phyloP scores from a whole-genome alignment of 306 rosid genomes.

The Citrullus amarus region DNA sequence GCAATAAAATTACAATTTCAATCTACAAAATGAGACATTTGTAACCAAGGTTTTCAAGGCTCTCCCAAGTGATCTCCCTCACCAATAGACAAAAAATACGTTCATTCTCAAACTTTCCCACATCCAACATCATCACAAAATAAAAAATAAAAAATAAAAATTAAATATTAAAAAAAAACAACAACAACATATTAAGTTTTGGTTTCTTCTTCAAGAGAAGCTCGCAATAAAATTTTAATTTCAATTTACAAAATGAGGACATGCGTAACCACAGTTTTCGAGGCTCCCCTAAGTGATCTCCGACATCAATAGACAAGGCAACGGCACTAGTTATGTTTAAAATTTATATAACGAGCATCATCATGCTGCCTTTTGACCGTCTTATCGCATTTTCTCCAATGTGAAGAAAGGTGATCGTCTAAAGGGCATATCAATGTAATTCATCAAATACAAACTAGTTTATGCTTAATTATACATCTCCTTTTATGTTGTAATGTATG shows the following conservation, averaged over 20 bases:
- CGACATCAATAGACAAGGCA: not conserved
- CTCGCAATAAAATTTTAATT: not conserved
- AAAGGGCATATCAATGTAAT: not conserved
- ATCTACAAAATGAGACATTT: slow-evolving; percentile 2
- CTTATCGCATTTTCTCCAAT: not conserved
- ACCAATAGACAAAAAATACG: not conserved
- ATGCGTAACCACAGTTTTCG: not conserved
- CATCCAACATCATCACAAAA: not conserved
- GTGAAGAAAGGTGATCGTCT: not conserved
- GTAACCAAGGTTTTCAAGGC: not conserved
- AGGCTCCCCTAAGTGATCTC: not conserved
- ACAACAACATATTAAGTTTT: not conserved
- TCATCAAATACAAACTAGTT: not conserved
- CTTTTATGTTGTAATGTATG: not conserved
- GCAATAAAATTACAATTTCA: not conserved
- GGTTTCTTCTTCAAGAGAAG: not conserved
- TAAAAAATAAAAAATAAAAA: too few species aligned
- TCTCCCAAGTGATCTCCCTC: not conserved
- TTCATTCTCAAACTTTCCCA: not conserved
- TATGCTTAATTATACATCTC: not conserved
- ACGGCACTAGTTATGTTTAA: not conserved
- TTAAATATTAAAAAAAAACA: not conserved
- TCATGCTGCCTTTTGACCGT: not conserved
- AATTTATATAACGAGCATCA: not conserved
- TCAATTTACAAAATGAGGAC: slow-evolving; percentile 8